Base-by-base conservation (phyloP, 2,329 filamentous ascomycete genomes). In the Calonectria pteridis region DNA sequence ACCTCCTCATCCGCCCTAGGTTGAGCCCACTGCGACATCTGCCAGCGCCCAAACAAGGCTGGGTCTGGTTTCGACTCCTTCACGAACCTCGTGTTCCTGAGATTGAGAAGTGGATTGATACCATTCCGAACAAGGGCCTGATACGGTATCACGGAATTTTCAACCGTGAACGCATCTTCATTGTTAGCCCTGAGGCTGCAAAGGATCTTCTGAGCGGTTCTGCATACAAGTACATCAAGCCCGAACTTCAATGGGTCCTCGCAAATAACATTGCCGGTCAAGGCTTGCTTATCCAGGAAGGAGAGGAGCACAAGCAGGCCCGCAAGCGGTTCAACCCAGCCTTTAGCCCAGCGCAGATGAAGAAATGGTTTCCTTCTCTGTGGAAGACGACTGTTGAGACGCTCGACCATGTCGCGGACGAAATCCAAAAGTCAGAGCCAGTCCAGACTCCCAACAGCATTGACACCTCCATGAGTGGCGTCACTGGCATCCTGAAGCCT, bases 291-390 rank as follows among this genome's bases (percentile, higher is more conserved):
- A 71, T 71, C 14, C 59, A 65, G 20, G 68, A 71, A 14, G 68
- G 68, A 35, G 68, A 71, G 29, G 59, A 71, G 16, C 68, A 71
- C 59, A 71, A 71, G 35, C 68, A 71, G 49, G 68, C 68, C 33
- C 68, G 68, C 28, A 71, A 71, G 59, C 63, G 35, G 11, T 65
- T 71, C 33, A 71, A 71, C 14, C 68, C 68, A 1, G 49, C 55
- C 14, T 62, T 62, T 16, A 40, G 33, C 14, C 55, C 55, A 6
- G 55, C 55, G 1, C 55, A 62, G 33, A 62, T 62, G n/a, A 62
- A 62, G 11, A 62, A 40, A 7, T 62, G 55, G 55, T 40, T 62
- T 14, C 55, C 55, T 13, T 62, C 55, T 18, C 7, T 62, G 31
- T 62, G 55, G 55, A 28, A 40, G 23, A 40, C 33, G 23, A 62